These are phyloP conservation scores for Amylocarpus encephaloides DNA, from an alignment of 2,329 filamentous ascomycete genomes.

Conservation along the genomic window DNA sequence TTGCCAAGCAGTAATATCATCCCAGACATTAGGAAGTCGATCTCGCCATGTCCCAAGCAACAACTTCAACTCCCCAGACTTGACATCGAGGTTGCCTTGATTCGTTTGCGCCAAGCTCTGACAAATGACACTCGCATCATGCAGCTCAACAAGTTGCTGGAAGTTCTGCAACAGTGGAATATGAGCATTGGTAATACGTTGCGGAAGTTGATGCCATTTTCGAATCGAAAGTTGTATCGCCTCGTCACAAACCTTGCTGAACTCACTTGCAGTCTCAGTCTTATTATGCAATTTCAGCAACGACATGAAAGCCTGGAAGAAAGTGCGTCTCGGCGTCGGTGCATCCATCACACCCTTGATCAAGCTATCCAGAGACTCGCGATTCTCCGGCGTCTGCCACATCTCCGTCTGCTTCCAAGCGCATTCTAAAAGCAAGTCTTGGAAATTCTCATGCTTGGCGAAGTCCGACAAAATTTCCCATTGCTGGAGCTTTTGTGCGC, in stretches of 20 bases:
- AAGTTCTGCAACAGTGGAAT: slow-evolving; percentile 95
- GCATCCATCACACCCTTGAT: slow-evolving; percentile 98
- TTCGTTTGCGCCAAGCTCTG: slow-evolving; percentile 82
- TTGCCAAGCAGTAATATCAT: slow-evolving; percentile 99
- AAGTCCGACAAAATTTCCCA: slow-evolving; percentile 98
- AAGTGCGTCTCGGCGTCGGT: slow-evolving; percentile 84
- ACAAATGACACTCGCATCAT: slow-evolving; percentile 96
- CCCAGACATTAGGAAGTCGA: slow-evolving; percentile 93
- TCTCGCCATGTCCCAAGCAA: slow-evolving; percentile 94
- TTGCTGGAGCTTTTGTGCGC: slow-evolving; percentile 95
- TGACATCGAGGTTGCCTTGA: slow-evolving; percentile 78
- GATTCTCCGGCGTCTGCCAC: slow-evolving; percentile 80
- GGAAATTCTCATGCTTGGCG: slow-evolving; percentile 97
- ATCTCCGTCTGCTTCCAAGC: slow-evolving; percentile 94
- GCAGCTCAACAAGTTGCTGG: slow-evolving; percentile 93
- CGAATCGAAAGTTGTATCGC: slow-evolving; percentile 94
- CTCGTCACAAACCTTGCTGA: slow-evolving; percentile 87
- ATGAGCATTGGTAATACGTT: slow-evolving; percentile 87
- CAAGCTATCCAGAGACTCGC: slow-evolving; percentile 83
- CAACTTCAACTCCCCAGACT: slow-evolving; percentile 92
- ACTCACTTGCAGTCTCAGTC: slow-evolving; percentile 72
- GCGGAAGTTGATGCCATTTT: slow-evolving; percentile 98
- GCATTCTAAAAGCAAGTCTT: slow-evolving; percentile 89
- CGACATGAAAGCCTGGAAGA: slow-evolving; percentile 98
- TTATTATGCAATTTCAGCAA: slow-evolving; percentile 91